Conservation (phyloP, 768 basidiomycete species). For the Chalciporus sphaerocephalus region DNA sequence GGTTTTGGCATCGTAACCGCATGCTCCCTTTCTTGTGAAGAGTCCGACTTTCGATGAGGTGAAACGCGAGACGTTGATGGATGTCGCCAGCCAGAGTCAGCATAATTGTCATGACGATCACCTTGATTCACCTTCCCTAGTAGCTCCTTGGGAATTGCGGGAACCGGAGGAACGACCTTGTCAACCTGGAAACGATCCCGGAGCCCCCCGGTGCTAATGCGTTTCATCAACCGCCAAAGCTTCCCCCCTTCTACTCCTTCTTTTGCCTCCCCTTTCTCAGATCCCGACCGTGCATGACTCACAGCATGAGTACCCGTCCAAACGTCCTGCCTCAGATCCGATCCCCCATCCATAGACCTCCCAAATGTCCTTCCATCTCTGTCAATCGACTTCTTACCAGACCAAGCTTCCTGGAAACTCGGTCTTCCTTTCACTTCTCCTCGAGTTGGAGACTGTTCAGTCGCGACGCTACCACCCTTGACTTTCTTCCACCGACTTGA, state of each 20-base stretch:
- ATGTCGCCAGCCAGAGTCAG: neutral
- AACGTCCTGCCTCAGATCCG: slow-evolving; percentile 6
- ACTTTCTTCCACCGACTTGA: slow-evolving; percentile 33
- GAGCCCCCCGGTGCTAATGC: slow-evolving; percentile 60
- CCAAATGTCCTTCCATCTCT: slow-evolving; percentile 6
- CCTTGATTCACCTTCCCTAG: slow-evolving; percentile 10
- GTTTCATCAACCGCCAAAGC: slow-evolving; percentile 67
- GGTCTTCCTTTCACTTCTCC: slow-evolving; percentile 16
- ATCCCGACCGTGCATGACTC: slow-evolving; percentile 10
- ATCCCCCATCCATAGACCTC: slow-evolving; percentile 18
- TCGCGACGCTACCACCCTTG: slow-evolving; percentile 6
- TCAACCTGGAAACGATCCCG: slow-evolving; percentile 43
- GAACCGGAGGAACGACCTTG: slow-evolving; percentile 50
- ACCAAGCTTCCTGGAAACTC: slow-evolving; percentile 34
- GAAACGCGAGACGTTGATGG: slow-evolving; percentile 7
- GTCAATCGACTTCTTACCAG: slow-evolving; percentile 7
- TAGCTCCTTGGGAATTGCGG: slow-evolving; percentile 50
- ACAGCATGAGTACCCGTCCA: slow-evolving; percentile 11
- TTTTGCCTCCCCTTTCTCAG: slow-evolving; percentile 11
- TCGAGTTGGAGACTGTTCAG: slow-evolving; percentile 26
- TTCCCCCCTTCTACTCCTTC: slow-evolving; percentile 36
- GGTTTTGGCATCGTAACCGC: slow-evolving; percentile 5
- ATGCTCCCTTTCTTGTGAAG: slow-evolving; percentile 9
- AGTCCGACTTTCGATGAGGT: neutral
- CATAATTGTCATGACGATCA: slow-evolving; percentile 1